Conservation (phyloP, 305 asterid species). For the Caryopteris hybrid region DNA sequence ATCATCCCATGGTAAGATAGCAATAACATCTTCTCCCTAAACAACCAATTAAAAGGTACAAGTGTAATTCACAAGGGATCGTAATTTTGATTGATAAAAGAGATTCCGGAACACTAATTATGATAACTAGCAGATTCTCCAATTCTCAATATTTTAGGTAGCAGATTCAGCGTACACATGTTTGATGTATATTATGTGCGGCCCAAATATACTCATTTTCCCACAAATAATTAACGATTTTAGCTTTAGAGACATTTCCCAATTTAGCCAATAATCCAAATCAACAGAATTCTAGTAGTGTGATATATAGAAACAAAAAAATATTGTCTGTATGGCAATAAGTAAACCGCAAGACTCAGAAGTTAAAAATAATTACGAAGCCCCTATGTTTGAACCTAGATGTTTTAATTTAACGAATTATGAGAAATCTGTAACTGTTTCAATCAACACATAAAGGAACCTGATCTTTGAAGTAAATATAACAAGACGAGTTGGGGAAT, state of each 20-base stretch:
- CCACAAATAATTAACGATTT: background rate
- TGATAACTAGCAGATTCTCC: background rate
- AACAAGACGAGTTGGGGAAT: conserved; percentile 7
- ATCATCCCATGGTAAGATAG: conserved; percentile 88
- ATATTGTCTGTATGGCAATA: conserved; percentile 1
- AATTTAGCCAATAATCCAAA: background rate
- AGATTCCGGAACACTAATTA: background rate
- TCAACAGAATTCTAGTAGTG: background rate
- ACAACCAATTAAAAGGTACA: background rate
- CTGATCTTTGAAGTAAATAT: conserved; percentile 38
- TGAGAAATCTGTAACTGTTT: background rate
- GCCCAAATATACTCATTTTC: background rate
- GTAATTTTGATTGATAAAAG: background rate
- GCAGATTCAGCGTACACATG: background rate
- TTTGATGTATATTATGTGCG: background rate
- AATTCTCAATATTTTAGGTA: background rate
- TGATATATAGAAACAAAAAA: background rate
- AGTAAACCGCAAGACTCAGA: background rate
- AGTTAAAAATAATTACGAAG: background rate
- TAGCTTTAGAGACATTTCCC: background rate
- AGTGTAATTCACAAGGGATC: background rate
- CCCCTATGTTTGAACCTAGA: background rate
- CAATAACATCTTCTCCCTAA: conserved; percentile 88
- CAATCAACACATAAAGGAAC: background rate
- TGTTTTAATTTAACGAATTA: background rate